phyloP scores from a whole-genome alignment of 495 filamentous ascomycete species.

The Trichoderma reesei region DNA sequence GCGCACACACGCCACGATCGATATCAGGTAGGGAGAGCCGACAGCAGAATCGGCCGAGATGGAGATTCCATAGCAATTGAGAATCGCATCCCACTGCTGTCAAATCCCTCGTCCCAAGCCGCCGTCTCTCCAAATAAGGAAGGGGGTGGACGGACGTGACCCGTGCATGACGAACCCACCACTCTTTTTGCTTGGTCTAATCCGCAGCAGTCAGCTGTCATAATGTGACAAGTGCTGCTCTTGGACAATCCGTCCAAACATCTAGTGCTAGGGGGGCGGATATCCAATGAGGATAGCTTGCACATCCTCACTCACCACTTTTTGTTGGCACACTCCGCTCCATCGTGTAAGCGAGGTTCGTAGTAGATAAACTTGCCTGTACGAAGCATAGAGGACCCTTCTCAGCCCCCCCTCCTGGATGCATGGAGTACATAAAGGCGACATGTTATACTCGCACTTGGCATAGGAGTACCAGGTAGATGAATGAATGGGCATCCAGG shows the following conservation, averaged over 20 bases:
- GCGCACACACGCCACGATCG: not conserved
- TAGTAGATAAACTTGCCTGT: slow-evolving; percentile 10
- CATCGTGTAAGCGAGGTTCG: not conserved
- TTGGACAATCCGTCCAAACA: not conserved
- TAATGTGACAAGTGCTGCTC: not conserved
- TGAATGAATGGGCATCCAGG: too few relatives aligned
- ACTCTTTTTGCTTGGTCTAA: not conserved
- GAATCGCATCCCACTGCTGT: not conserved
- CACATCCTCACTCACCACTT: not conserved
- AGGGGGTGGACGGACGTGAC: not conserved
- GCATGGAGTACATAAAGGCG: too few relatives aligned
- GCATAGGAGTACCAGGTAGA: not conserved
- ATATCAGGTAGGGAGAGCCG: not conserved
- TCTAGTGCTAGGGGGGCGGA: not conserved
- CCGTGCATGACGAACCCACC: not conserved
- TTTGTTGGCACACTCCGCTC: too few relatives aligned
- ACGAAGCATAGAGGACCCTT: slow-evolving; percentile 12
- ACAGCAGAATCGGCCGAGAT: not conserved
- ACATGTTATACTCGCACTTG: not conserved
- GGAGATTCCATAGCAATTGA: not conserved
- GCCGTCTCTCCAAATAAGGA: too few relatives aligned
- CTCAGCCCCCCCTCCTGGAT: not conserved
- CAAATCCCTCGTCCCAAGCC: not conserved
- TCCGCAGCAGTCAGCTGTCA: slow-evolving; percentile 4
- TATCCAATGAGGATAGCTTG: not conserved